Conservation (phyloP, 192 early-diverging fungal species). For the Piromyces finnis region DNA sequence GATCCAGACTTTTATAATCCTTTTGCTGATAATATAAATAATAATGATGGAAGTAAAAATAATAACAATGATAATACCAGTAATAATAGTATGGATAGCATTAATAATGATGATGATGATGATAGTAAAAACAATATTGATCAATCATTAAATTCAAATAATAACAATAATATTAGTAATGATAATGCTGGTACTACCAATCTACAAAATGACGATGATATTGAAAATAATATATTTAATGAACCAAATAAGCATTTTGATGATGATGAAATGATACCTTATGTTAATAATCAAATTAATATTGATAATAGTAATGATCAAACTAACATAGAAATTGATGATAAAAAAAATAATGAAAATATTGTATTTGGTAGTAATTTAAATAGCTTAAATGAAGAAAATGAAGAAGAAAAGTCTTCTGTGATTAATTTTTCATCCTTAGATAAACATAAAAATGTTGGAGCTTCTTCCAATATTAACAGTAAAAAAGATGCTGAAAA, state of each 20-base stretch:
- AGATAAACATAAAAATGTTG: neutral
- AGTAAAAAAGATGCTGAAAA: no score
- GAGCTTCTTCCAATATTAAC: no score
- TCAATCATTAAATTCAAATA: no score
- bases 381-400: no score
- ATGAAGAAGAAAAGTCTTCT: neutral
- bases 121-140: no score
- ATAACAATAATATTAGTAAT: no score
- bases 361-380: no score
- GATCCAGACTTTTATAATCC: neutral
- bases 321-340: no score
- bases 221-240: neutral
- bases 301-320: neutral
- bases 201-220: neutral
- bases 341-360: no score
- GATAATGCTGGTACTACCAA: no score
- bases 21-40: neutral
- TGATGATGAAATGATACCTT: neutral
- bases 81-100: no score
- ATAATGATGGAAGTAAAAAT: neutral
- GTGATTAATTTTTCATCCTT: neutral
- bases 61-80: neutral
- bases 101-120: neutral
- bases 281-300: neutral
- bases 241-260: neutral